These are phyloP conservation scores for Salix purpurea DNA, from an alignment of 345 rosid genomes.

Conservation along the genomic window DNA sequence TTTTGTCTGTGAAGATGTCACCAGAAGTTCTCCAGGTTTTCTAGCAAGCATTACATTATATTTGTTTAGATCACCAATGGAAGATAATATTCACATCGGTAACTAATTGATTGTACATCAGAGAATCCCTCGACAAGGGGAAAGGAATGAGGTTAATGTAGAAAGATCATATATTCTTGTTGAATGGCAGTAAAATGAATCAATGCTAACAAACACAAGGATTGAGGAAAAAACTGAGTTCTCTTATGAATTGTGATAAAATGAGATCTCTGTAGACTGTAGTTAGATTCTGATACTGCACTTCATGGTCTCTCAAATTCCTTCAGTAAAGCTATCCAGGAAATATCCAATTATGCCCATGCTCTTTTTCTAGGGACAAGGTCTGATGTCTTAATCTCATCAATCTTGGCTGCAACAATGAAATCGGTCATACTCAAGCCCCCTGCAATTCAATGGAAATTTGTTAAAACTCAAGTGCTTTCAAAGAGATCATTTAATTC, in stretches of 20 bases:
- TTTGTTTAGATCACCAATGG: background rate
- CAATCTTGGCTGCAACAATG: constrained; percentile 83
- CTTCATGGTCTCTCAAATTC: background rate
- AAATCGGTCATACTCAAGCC: constrained; percentile 90
- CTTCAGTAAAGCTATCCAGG: background rate
- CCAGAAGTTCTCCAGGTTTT: background rate
- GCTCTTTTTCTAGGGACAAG: constrained; percentile 67
- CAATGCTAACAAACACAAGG: background rate
- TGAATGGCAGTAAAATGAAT: background rate
- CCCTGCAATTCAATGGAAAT: constrained; percentile 36
- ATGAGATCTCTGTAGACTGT: background rate
- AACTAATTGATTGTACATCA: background rate
- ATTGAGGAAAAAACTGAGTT: background rate
- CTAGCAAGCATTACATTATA: background rate
- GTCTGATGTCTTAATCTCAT: constrained; percentile 79
- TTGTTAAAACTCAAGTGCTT: background rate
- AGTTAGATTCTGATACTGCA: background rate
- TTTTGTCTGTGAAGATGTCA: background rate
- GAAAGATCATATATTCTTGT: background rate
- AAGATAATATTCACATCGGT: background rate
- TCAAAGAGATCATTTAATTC: background rate
- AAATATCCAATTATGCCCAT: constrained; percentile 55
- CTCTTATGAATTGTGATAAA: background rate
- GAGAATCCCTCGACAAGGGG: background rate
- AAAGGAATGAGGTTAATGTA: no score